These are phyloP conservation scores for Astrocystis sublimbata DNA, from an alignment of 495 filamentous ascomycete genomes.

Conservation along the genomic window DNA sequence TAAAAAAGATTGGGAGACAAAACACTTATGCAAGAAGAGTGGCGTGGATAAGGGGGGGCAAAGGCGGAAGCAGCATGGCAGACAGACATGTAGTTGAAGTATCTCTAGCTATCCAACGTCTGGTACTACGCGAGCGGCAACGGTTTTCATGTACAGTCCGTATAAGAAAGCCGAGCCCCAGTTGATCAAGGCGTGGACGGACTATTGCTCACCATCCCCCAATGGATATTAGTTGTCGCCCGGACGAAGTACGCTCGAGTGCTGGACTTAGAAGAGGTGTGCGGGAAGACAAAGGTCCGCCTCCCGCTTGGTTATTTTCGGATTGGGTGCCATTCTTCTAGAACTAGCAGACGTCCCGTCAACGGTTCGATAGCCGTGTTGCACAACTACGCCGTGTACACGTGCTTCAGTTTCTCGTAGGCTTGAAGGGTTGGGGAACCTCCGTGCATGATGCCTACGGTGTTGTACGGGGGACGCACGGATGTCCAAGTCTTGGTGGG, in stretches of 20 bases:
- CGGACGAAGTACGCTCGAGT: background rate
- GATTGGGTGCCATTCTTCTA: conserved; percentile 5
- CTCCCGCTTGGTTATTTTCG: background rate
- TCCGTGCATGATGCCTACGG: conserved; percentile 11
- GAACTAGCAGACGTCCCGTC: conserved; percentile 13
- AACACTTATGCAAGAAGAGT: background rate
- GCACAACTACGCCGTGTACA: conserved; percentile 2
- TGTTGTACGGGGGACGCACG: background rate
- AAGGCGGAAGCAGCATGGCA: conserved; percentile 4
- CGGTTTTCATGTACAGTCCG: conserved; percentile 11
- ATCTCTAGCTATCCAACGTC: background rate
- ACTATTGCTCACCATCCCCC: conserved; percentile 2
- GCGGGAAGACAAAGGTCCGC: conserved; percentile 10
- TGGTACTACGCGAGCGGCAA: conserved; percentile 6
- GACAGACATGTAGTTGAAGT: background rate
- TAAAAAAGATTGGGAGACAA: conserved; percentile 7
- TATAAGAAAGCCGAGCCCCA: background rate
- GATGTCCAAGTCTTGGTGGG: background rate
- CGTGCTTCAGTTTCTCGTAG: conserved; percentile 4
- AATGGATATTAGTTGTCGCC: background rate
- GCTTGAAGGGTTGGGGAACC: conserved; percentile 17
- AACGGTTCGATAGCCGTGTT: background rate
- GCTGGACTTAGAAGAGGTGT: conserved; percentile 2
- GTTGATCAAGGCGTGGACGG: conserved; percentile 6
- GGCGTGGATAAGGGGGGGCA: background rate